Evolutionary conservation across 768 basidiomycete species (phyloP), one percentile per base, ranked within the genome.

Genomic region (Pholiota conissans): DNA sequence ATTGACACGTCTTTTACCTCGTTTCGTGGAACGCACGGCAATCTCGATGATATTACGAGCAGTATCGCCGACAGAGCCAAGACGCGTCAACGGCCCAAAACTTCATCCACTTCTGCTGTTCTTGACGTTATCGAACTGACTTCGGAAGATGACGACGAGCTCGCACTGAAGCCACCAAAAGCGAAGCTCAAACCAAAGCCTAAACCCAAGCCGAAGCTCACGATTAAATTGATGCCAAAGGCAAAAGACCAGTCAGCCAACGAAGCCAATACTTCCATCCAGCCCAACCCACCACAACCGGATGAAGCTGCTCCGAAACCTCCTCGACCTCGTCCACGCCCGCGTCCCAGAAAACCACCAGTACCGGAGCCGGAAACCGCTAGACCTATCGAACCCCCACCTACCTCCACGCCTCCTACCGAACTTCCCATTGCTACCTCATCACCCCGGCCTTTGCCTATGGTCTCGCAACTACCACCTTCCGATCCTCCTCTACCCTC

Each of bases 41-140:
- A 62, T 49, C 51, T 62, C 27, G 64, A 66, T 28, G 56, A 57
- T 24, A 47, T 65, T 20, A 32, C 55, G 14, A 42, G 59, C 20
- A 78, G 68, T 59, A 83, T 84, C 24, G 83, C 84, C n/a, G 84
- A 85, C 39, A 76, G 84, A 16, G 80, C 84, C 49, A 85, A 85
- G 63, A 82, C 75, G 68, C 82, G 84, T 16, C 74, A 79, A 55
- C 71, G 83, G 22, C 73, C 67, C 20, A 52, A 71, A 7, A 74
- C 70, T 42, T 42, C 49, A 5, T 22, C 49, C 7, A 55, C 27
- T 49, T 40, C 26, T 26, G 30, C 47, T 40, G 49, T 46, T 35
- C 61, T 34, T 57, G 76, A 79, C 10, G 64, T 81, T 3, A 80
- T 83, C 10, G 81, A 82, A 59, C 62, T 82, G 16, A 70, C 68